Evolutionary conservation across 176 grass and related monocot genomes (phyloP), one percentile per base, ranked within the genome.

Genomic region (Otatea glauca): DNA sequence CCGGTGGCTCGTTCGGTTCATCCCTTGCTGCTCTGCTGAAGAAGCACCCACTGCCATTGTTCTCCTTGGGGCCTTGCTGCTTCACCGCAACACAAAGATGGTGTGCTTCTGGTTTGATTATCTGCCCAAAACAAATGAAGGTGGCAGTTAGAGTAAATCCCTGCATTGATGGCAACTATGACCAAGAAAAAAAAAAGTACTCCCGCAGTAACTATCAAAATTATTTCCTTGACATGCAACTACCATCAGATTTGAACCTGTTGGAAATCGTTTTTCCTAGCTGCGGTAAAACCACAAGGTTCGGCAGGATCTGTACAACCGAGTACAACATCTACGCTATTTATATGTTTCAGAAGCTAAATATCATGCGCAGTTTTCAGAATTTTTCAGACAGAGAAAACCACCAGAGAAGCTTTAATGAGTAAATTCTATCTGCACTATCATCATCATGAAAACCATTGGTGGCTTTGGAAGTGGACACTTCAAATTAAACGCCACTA

Each of bases 91-190:
- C 18, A 49, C 47, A 35, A 29, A 63, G 68, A 70, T 79, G 71
- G 25, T 47, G 62, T 18, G 82, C 85, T 72, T 85, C 82, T 32
- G 77, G 68, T 27, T 73, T 80, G 77, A 69, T 84, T 32, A 67
- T 45, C 91, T 96, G 89, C 35, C 34, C 63, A 44, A 62, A 55
- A 56, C 59, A 47, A 79, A 70, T 16, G 23, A 47, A 64, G 44
- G 42, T n/a, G 18, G 7, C 41, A 70, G 37, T 84, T 70, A 87
- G 47, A 34, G 12, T 64, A 34, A 32, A 72, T 21, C 41, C 21
- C 17, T 61, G 55, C n/a, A 77, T 47, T 23, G 1, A 54, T 54
- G 63, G 6, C 39, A 76, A 69, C 16, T 68, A 72, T 37, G 47
- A 4, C 59, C 4, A 63, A 29, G 2, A 43, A 73, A 2, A 66